Percentiles rank a stretch among this genome's conserved stretches.
phyloP scores from a whole-genome alignment of 2,329 filamentous ascomycete species.

The Colletotrichum sp. region DNA sequence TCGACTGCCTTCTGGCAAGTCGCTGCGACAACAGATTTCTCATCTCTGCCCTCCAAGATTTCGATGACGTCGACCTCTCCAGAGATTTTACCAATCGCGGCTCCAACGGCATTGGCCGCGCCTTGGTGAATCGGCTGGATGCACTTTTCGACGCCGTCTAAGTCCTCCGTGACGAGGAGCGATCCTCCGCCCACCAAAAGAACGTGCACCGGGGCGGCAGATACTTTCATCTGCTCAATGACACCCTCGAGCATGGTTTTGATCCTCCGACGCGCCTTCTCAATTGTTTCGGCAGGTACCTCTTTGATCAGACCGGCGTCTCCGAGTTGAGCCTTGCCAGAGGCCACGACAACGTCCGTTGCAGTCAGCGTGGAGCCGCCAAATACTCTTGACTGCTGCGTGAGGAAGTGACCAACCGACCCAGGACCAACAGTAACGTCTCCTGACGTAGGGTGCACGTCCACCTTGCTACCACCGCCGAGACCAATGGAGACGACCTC shows the following conservation, averaged over 20 bases:
- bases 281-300: conserved; percentile 24
- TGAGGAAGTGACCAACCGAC: conserved; percentile 58
- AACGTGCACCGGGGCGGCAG: conserved; percentile 53
- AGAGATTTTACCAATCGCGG: conserved; percentile 61
- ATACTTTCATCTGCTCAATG: conserved; percentile 62
- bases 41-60: conserved; percentile 42
- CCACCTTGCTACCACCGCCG: conserved; percentile 53
- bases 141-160: conserved; percentile 55
- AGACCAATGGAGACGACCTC: conserved; percentile 61
- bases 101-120: conserved; percentile 65
- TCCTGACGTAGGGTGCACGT: neutral
- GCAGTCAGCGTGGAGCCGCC: conserved; percentile 58
- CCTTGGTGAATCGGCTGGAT: conserved; percentile 57
- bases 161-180: conserved; percentile 50
- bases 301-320: conserved; percentile 31
- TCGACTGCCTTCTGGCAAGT: conserved; percentile 35
- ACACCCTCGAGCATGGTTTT: conserved; percentile 53
- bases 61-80: conserved; percentile 59
- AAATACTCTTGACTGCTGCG: conserved; percentile 53
- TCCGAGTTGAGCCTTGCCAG: conserved; percentile 34
- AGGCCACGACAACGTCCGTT: conserved; percentile 53
- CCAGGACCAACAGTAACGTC: conserved; percentile 56
- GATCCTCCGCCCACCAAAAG: conserved; percentile 64
- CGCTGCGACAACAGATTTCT: conserved; percentile 41
- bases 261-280: conserved; percentile 36